These are phyloP conservation scores for Chalaropsis ovoidea DNA, from an alignment of 2,329 filamentous ascomycete genomes.

Conservation along the genomic window DNA sequence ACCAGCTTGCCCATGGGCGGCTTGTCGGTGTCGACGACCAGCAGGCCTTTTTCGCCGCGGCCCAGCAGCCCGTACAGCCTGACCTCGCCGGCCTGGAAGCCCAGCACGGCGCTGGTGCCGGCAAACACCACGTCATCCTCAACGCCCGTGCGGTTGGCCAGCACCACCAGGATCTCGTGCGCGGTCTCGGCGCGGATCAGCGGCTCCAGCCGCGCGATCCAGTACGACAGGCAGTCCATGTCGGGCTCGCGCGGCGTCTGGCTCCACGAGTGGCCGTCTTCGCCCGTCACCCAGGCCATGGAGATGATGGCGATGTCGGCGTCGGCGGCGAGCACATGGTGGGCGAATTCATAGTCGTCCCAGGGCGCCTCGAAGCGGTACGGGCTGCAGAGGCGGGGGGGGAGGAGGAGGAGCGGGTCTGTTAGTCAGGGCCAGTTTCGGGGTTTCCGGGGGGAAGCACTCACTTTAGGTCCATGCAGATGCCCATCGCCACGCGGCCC, in stretches of 20 bases:
- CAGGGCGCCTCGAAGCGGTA: slow-evolving; percentile 36
- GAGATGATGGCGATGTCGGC: slow-evolving; percentile 57
- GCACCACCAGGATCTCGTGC: slow-evolving; percentile 56
- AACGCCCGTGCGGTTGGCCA: slow-evolving; percentile 59
- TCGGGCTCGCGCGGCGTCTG: slow-evolving; percentile 51
- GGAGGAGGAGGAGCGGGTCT: not conserved
- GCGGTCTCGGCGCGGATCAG: slow-evolving; percentile 42
- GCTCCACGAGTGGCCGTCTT: slow-evolving; percentile 39
- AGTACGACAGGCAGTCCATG: slow-evolving; percentile 63
- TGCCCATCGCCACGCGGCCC: slow-evolving; percentile 47
- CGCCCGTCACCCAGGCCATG: slow-evolving; percentile 68
- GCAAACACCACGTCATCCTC: slow-evolving; percentile 60
- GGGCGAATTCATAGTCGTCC: slow-evolving; percentile 38
- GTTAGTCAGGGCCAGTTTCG: not conserved
- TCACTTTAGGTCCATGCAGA: slow-evolving; percentile 58
- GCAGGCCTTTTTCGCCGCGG: slow-evolving; percentile 56
- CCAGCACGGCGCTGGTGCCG: slow-evolving; percentile 62
- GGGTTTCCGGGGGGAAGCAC: slow-evolving; percentile 25
- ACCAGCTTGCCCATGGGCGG: slow-evolving; percentile 40
- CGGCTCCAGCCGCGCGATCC: slow-evolving; percentile 61
- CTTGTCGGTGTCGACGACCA: slow-evolving; percentile 54
- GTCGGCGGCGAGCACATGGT: slow-evolving; percentile 45
- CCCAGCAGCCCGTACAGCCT: slow-evolving; percentile 60
- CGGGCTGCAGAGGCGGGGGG: slow-evolving; percentile 27
- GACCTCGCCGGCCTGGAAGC: slow-evolving; percentile 54